Base-by-base conservation (phyloP, 441 rosid species). In the Gossypium davidsonii region DNA sequence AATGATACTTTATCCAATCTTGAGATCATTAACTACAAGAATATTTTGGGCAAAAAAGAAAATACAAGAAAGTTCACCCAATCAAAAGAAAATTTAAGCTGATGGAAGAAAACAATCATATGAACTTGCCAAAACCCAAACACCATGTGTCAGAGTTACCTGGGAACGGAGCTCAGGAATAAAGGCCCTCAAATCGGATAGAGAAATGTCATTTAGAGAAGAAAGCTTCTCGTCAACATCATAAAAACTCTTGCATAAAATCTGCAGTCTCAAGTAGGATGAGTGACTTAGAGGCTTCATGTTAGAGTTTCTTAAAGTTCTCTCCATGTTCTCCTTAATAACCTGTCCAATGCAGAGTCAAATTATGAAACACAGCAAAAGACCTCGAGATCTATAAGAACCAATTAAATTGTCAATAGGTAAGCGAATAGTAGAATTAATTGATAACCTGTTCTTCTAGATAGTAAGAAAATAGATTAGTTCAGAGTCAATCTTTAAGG, bases 201-300 rank as follows among this genome's bases (percentile, higher is more conserved):
- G 84, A 79, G 91, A 84, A 74, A 95, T 62, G 71, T 88, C 90
- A 62, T 78, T 80, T 72, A 95, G 78, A 74, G 80, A 76, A 80
- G 70, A 70, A 71, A 89, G 86, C 87, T 93, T 95, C 82, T 95
- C 98, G 72, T 95, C 95, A 14, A 87, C 91, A 73, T 89, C 96
- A 78, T 87, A 92, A 83, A 90, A 91, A 77, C 79, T 86, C 82
- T 93, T 84, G 76, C 96, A 83, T 65, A 95, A 83, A 73, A 95
- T 83, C 84, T 93, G 96, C 79, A 91, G 87, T 79, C 96, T 87
- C 90, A 88, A 76, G 82, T 91, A 93, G 37, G 91, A 78, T 34
- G 99, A 93, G 85, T 95, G 98, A 82, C 77, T 88, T 72, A 93
- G 84, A 59, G 99, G 97, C 82, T 90, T 95, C 92, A 95, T 88